phyloP scores from a whole-genome alignment of 2,329 filamentous ascomycete species.

The Penicillium sp. region DNA sequence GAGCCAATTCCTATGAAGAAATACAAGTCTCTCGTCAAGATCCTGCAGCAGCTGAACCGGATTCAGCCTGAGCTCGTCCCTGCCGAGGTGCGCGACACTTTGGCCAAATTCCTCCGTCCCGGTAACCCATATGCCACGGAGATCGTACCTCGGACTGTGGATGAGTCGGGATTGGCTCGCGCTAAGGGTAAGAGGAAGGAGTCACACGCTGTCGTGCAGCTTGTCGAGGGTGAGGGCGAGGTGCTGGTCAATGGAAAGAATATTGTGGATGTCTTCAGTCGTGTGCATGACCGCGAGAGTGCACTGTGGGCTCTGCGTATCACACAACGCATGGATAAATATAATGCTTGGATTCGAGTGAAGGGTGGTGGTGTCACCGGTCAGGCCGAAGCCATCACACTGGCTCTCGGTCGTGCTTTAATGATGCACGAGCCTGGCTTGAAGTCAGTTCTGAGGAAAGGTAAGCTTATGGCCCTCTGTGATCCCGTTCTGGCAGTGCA shows the following conservation, averaged over 20 bases:
- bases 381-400: constrained; percentile 89
- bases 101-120: constrained; percentile 72
- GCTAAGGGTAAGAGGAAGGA: constrained; percentile 86
- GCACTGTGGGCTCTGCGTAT: constrained; percentile 87
- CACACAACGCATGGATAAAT: constrained; percentile 85
- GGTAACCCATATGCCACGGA: constrained; percentile 70
- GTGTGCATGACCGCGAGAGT: constrained; percentile 91
- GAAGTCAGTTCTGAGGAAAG: constrained; percentile 83
- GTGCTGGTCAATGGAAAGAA: constrained; percentile 86
- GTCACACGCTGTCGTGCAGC: constrained; percentile 78
- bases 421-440: constrained; percentile 88
- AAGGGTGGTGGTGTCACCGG: constrained; percentile 88
- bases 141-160: constrained; percentile 65
- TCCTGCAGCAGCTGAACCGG: constrained; percentile 78
- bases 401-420: constrained; percentile 86
- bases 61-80: constrained; percentile 82
- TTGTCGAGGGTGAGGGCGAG: constrained; percentile 92
- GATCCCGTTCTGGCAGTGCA: neutral
- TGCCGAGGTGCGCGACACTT: constrained; percentile 63
- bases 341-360: constrained; percentile 89
- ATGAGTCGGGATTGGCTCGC: constrained; percentile 74
- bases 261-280: constrained; percentile 78
- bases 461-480: constrained; percentile 58
- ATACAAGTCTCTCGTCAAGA: constrained; percentile 73
- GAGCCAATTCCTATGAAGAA: constrained; percentile 75